These are phyloP conservation scores for Aureococcus anophagefferens DNA, from an alignment of 108 stramenopile genomes.

Conservation along the genomic window DNA sequence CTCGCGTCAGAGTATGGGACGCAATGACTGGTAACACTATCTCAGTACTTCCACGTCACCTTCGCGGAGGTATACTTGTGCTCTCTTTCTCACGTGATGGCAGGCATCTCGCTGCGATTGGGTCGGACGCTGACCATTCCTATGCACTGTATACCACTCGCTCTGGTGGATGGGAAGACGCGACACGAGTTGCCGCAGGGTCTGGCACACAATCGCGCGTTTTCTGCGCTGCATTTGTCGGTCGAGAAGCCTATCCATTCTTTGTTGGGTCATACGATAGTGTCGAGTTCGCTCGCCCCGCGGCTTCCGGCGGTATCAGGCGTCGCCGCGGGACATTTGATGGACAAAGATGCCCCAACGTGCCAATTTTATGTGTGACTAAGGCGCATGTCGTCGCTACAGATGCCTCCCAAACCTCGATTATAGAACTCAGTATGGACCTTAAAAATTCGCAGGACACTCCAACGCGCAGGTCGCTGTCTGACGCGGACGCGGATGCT, in stretches of 20 bases:
- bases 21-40: conserved; percentile 6
- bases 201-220: background rate
- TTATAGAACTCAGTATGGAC: too few species aligned
- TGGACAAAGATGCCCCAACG: too few species aligned
- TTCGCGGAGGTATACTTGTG: background rate
- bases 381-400: too few species aligned
- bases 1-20: conserved; percentile 12
- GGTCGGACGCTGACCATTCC: conserved; percentile 3
- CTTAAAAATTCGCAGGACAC: too few species aligned
- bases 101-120: background rate
- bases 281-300: too few species aligned
- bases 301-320: too few species aligned
- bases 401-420: too few species aligned
- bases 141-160: background rate
- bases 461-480: too few species aligned
- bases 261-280: background rate
- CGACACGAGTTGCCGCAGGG: too few species aligned
- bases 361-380: too few species aligned
- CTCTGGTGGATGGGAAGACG: background rate
- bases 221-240: background rate
- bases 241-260: background rate
- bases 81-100: conserved; percentile 4
- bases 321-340: too few species aligned
- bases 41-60: background rate
- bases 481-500: too few species aligned